phyloP scores from a whole-genome alignment of 805 yeast genomes.

The Torulaspora quercuum region DNA sequence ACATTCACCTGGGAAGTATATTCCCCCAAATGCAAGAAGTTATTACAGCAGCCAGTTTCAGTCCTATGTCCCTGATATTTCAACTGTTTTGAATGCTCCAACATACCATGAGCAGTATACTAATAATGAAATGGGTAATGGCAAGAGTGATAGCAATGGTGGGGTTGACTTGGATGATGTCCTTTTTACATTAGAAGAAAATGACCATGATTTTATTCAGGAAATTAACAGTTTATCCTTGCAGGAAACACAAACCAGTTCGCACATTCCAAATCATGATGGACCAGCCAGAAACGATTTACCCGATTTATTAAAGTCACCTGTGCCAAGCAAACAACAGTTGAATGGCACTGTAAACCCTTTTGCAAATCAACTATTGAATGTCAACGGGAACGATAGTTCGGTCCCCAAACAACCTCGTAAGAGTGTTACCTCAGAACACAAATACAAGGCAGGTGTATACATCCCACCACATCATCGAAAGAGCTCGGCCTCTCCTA shows the following conservation, averaged over 20 bases:
- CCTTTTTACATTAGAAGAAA: conserved; percentile 37
- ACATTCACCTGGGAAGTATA: conserved; percentile 52
- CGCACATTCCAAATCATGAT: conserved; percentile 3
- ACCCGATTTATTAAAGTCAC: conserved; percentile 36
- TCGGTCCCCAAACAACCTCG: conserved; percentile 3
- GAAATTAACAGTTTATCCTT: conserved; percentile 28
- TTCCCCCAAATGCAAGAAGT: conserved; percentile 65
- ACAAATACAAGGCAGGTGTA: conserved; percentile 28
- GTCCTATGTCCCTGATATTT: conserved; percentile 25
- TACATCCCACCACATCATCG: conserved; percentile 58
- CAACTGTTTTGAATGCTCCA: conserved; percentile 22
- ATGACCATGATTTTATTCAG: conserved; percentile 30
- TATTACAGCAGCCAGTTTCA: conserved; percentile 12
- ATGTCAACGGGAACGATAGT: conserved; percentile 1
- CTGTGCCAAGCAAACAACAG: conserved; percentile 16
- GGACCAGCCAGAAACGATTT: conserved; percentile 16
- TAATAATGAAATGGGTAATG: conserved; percentile 5
- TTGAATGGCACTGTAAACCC: conserved; percentile 10
- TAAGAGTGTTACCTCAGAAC: conserved; percentile 9
- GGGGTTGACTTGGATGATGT: conserved; percentile 35
- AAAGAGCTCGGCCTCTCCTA: conserved; percentile 29
- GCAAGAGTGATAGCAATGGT: conserved; percentile 21
- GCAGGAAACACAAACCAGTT: conserved; percentile 15
- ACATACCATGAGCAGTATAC: conserved; percentile 27
- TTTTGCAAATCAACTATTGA: conserved; percentile 7